Base-by-base conservation (phyloP, 2,329 filamentous ascomycete species). In the Ceratocystiopsis sp. region DNA sequence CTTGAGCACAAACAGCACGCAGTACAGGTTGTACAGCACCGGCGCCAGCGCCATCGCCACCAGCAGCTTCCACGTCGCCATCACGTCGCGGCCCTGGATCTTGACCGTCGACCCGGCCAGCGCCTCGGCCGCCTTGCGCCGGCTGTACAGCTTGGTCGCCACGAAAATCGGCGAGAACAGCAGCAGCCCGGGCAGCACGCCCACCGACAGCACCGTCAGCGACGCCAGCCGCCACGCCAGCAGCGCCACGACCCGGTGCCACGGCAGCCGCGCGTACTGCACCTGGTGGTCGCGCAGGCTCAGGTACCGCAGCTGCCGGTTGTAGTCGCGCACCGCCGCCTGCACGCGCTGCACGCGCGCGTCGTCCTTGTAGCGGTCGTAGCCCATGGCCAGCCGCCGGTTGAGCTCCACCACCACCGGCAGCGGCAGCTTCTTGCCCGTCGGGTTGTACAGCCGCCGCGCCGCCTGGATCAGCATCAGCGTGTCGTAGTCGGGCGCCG, bases 381-480 rank as follows among this genome's bases (percentile, higher is more conserved):
- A 98, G 21, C 89, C 89, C 59, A 89, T 80, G 45, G 93, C 82
- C 7, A 98, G 71, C 34, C 89, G 78, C 42, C 89, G 75, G 62
- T 96, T 96, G 42, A 98, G 74, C 63, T 98, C 91, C 32, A 96
- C 84, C 11, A 96, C 84, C 56, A 89, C 82, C 1, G 89, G 85
- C 18, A 96, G 70, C 8, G 89, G 89, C 35, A 96, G 70, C 60
- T 93, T 94, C 65, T 89, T 94, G 53, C 86, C 85, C 41, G 85
- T 91, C 12, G 86, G 84, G 55, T 93, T 95, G 64, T 98, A 98
- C 25, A 98, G 69, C 41, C 91, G 77, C 48, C 91, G 76, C 8
- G 87, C 89, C 35, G 89, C 87, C 71, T 96, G 91, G 46, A 96
- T 93, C 52, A 93, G 72, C 87, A 94, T 94, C 18, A 96, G 69